phyloP scores from a whole-genome alignment of 2,329 filamentous ascomycete genomes.

The Ascochyta koolunga region DNA sequence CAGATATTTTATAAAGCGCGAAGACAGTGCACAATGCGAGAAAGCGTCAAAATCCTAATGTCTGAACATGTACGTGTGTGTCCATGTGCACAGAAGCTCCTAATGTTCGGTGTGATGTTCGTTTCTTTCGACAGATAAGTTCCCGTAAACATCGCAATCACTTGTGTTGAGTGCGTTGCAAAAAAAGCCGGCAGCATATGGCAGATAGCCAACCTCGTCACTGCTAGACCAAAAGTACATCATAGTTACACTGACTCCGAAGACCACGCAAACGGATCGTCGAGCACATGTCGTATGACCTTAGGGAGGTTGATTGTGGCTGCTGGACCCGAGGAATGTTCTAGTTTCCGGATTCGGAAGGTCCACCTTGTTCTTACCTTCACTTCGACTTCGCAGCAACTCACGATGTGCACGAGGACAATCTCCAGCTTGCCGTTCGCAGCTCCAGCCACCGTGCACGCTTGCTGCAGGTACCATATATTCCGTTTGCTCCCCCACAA shows the following conservation, averaged over 20 bases:
- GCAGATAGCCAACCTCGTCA: not conserved
- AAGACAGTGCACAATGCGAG: not conserved
- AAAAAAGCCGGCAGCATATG: not conserved
- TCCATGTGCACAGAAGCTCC: too few species aligned
- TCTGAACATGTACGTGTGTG: not conserved
- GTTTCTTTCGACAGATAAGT: too few species aligned
- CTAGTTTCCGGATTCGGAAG: slow-evolving; percentile 5
- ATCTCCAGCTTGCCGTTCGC: not conserved
- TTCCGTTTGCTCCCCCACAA: not conserved
- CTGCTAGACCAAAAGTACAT: not conserved
- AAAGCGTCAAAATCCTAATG: not conserved
- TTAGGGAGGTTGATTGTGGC: not conserved
- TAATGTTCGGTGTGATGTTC: too few species aligned
- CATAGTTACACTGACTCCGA: slow-evolving; percentile 4
- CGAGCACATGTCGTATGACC: slow-evolving; percentile 4
- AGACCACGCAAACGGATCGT: slow-evolving; percentile 11
- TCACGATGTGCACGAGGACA: slow-evolving; percentile 5
- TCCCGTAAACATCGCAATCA: too few species aligned
- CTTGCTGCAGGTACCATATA: slow-evolving; percentile 7
- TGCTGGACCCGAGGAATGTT: slow-evolving; percentile 1
- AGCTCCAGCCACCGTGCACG: not conserved
- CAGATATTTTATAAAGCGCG: slow-evolving; percentile 31
- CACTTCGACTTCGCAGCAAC: not conserved
- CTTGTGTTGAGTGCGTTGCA: too few species aligned
- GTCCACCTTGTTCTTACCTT: slow-evolving; percentile 7